A percentile compares a stretch with the other conserved stretches of the same genome.
Conservation (phyloP, 352 stramenopile species). For the Phytopythium chamaehyphon region DNA sequence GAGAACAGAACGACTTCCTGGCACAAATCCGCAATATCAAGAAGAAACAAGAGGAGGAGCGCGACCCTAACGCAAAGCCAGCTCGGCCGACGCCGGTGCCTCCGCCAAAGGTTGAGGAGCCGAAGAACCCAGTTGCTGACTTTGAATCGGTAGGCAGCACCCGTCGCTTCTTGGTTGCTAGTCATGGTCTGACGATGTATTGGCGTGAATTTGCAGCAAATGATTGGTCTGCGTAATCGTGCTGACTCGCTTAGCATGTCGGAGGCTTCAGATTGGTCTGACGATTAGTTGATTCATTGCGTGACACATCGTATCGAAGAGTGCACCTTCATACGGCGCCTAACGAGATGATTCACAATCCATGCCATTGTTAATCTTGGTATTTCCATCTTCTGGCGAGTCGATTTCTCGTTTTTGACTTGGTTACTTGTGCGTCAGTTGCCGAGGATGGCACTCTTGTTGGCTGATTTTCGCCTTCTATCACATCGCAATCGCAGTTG, state of each 20-base stretch:
- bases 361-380: slow-evolving; percentile 20
- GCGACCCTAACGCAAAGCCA: slow-evolving; percentile 10
- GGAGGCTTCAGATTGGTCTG: slow-evolving; percentile 84
- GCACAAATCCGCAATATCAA: slow-evolving; percentile 81
- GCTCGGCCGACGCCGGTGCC: slow-evolving; percentile 15
- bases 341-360: background rate
- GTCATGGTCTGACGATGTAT: slow-evolving; percentile 2
- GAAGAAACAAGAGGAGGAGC: slow-evolving; percentile 66
- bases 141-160: slow-evolving; percentile 45
- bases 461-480: slow-evolving; percentile 8
- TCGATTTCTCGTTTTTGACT: slow-evolving; percentile 20
- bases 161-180: background rate
- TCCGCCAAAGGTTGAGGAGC: slow-evolving; percentile 45
- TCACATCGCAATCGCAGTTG: slow-evolving; percentile 39
- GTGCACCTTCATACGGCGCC: too few relatives aligned
- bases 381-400: slow-evolving; percentile 30
- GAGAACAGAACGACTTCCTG: slow-evolving; percentile 67
- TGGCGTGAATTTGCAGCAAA: slow-evolving; percentile 52
- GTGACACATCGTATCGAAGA: background rate
- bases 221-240: slow-evolving; percentile 71
- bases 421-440: slow-evolving; percentile 3
- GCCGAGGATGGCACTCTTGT: background rate
- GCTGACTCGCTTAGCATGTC: slow-evolving; percentile 79
- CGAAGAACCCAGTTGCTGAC: slow-evolving; percentile 51
- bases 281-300: slow-evolving; percentile 36